A percentile compares a stretch with the other conserved stretches of the same genome.
These are phyloP conservation scores for Dioszegia hungarica DNA, from an alignment of 768 basidiomycete species.

Conservation along the genomic window DNA sequence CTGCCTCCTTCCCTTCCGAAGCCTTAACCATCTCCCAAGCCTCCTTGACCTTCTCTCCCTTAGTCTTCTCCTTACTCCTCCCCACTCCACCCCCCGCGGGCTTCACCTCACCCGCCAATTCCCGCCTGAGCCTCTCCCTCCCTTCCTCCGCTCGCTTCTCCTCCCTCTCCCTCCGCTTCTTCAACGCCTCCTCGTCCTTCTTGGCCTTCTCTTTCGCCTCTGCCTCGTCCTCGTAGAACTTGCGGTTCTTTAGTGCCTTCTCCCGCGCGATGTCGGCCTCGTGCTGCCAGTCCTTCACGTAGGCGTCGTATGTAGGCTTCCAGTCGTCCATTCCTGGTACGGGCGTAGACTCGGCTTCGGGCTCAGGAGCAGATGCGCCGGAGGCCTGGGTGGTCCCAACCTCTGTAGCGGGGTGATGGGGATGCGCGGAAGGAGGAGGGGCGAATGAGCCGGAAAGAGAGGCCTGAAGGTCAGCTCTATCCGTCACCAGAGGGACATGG, in stretches of 20 bases:
- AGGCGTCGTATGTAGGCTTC: conserved; percentile 33
- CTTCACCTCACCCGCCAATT: conserved; percentile 2
- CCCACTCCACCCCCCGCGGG: neutral
- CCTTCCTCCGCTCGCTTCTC: conserved; percentile 9
- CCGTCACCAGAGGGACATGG: conserved; percentile 50
- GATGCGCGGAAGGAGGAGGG: conserved; percentile 20
- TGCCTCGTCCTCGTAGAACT: conserved; percentile 31
- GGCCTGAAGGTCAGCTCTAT: conserved; percentile 45
- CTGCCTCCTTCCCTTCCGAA: neutral
- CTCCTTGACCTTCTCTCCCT: conserved; percentile 37
- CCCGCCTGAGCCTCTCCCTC: conserved; percentile 2
- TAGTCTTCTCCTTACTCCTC: neutral
- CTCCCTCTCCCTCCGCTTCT: conserved; percentile 9
- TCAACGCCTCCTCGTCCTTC: conserved; percentile 11
- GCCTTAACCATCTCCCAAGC: conserved; percentile 47
- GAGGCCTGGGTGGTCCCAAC: conserved; percentile 52
- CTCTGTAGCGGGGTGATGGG: conserved; percentile 4
- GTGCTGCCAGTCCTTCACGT: conserved; percentile 26
- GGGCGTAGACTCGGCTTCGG: conserved; percentile 11
- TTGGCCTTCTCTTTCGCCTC: conserved; percentile 2
- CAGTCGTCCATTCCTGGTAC: conserved; percentile 34
- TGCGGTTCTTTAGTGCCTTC: conserved; percentile 34
- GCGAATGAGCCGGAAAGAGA: conserved; percentile 26
- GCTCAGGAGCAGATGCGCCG: conserved; percentile 9
- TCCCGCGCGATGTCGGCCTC: conserved; percentile 38